These are phyloP conservation scores for Orbilia ellipsospora DNA, from an alignment of 2,329 filamentous ascomycete genomes.

Conservation along the genomic window DNA sequence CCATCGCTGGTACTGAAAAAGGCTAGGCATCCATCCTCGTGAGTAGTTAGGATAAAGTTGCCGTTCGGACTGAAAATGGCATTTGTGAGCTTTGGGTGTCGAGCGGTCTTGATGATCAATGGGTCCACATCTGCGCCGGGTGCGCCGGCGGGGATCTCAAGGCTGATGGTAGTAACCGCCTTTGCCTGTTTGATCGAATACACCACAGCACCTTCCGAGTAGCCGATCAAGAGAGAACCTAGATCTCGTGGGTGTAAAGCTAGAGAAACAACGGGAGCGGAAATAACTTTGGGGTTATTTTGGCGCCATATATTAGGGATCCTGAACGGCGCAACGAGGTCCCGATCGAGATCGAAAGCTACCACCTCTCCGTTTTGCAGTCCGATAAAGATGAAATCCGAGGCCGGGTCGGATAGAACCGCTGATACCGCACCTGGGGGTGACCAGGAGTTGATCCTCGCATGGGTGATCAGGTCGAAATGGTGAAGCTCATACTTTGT, in stretches of 20 bases:
- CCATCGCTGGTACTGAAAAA: conserved; percentile 96
- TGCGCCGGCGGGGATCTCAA: conserved; percentile 81
- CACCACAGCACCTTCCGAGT: conserved; percentile 84
- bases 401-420: conserved; percentile 83
- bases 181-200: conserved; percentile 96
- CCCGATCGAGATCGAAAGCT: conserved; percentile 90
- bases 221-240: conserved; percentile 90
- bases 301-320: conserved; percentile 89
- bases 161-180: conserved; percentile 81
- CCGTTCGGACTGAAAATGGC: conserved; percentile 95
- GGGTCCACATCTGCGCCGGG: conserved; percentile 80
- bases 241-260: conserved; percentile 91
- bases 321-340: conserved; percentile 76
- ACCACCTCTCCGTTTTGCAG: conserved; percentile 84
- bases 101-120: conserved; percentile 70
- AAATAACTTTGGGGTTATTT: conserved; percentile 74
- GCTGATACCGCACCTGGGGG: conserved; percentile 80
- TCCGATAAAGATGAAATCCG: conserved; percentile 93
- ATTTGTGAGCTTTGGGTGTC: conserved; percentile 80
- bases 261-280: conserved; percentile 77
- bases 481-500: conserved; percentile 84
- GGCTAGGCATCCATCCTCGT: conserved; percentile 90
- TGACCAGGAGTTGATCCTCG: conserved; percentile 61
- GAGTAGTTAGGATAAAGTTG: conserved; percentile 84
- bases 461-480: conserved; percentile 69